Base-by-base conservation (phyloP, 1,284 basidiomycete species). In the Inonotus obliquus region DNA sequence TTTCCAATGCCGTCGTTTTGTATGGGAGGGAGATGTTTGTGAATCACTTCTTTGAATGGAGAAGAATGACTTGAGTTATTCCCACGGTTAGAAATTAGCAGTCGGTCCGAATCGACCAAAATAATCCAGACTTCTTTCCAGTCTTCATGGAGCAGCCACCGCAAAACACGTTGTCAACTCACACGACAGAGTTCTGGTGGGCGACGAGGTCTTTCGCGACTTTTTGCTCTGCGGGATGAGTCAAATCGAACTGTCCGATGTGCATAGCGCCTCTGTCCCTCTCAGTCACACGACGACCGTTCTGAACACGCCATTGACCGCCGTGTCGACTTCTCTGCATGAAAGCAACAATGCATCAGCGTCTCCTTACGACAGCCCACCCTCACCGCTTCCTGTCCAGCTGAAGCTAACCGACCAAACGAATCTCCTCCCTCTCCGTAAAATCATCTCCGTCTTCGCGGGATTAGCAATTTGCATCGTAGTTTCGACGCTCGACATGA, bases 371-470 rank as follows among this genome's bases (percentile, higher is more conserved):
- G 27, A n/a, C 27, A 9, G 4, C 19, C 9, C 14, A 29, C 7
- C 21, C 55, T 27, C 14, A 35, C 27, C 39, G 27, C n/a, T 9
- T 53, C 39, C n/a, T 10, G 21, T 13, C 25, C 52, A 47, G 21
- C 52, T 60, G 25, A 54, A 29, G 29, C 74, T 91, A 53, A 85
- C 84, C 4, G 90, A 92, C 73, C 89, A 92, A 72, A 91, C 89
- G 14, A 91, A 90, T 68, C 77, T 90, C 21, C 78, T 92, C 4
- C 90, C 89, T 0, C 81, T 83, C 69, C 80, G 77, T 64, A 86
- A 85, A 68, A 78, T 91, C 44, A 72, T 89, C 17, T 75, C 83
- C 10, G 81, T 88, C 6, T 88, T 90, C 65, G 69, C 77, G 1
- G 82, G 86, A 7, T 76, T 90, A 29, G 76, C 83, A 4, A 75